Conservation (phyloP, 345 rosid species). For the Salix exigua region DNA sequence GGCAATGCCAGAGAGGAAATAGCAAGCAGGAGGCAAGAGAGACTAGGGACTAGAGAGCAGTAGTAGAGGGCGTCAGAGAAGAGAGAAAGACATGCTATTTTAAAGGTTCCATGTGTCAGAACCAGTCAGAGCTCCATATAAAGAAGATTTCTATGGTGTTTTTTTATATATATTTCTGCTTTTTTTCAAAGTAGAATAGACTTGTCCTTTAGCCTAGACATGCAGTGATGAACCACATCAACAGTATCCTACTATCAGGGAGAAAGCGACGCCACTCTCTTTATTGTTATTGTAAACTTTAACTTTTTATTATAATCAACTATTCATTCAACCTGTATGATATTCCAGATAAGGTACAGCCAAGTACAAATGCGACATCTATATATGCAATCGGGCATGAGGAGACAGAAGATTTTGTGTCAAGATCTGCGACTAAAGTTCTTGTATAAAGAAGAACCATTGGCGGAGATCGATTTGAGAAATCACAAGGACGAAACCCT, state of each 20-base stretch:
- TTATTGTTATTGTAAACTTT: background rate
- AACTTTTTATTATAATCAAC: background rate
- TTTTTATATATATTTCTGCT: no score
- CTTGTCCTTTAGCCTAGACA: conserved; percentile 20
- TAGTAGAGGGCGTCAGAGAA: background rate
- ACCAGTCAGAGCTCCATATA: conserved; percentile 13
- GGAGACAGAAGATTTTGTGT: background rate
- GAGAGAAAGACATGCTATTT: background rate
- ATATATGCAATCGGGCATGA: background rate
- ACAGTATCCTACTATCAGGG: conserved; percentile 20
- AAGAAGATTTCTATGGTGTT: background rate
- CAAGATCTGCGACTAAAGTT: no score
- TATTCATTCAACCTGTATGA: background rate
- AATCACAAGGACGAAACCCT: background rate
- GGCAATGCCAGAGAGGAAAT: background rate
- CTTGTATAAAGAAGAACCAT: no score
- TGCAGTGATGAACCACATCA: no score
- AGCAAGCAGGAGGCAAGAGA: background rate
- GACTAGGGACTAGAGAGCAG: conserved; percentile 24
- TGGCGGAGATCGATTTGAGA: no score
- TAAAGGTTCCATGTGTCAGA: conserved; percentile 12
- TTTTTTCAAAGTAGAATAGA: background rate
- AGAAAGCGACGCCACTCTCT: conserved; percentile 5
- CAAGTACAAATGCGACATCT: conserved; percentile 5
- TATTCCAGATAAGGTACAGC: background rate